Conservation (phyloP, 164 flowering plant genomes). For the Kingdonia uniflora region DNA sequence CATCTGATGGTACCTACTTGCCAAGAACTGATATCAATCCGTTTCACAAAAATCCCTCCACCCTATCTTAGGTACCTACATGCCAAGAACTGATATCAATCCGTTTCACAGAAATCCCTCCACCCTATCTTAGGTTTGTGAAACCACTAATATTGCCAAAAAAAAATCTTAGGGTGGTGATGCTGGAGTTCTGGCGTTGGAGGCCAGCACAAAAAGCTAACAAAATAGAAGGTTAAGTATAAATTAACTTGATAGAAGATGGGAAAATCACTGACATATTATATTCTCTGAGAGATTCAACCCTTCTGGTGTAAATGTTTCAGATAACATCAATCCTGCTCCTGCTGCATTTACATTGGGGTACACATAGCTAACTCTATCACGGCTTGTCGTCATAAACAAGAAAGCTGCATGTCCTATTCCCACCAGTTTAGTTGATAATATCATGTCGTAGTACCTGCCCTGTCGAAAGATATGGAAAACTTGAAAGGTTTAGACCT, state of each 20-base stretch:
- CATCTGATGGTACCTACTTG: slow-evolving; percentile 73
- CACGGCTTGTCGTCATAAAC: slow-evolving; percentile 72
- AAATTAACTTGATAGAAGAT: neutral
- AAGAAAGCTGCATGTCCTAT: slow-evolving; percentile 80
- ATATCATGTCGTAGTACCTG: slow-evolving; percentile 82
- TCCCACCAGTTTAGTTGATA: slow-evolving; percentile 78
- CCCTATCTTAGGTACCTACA: neutral
- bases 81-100: no score
- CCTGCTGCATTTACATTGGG: slow-evolving; percentile 94
- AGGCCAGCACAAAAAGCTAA: no score
- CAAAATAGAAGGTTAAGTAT: no score
- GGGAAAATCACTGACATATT: slow-evolving; percentile 18
- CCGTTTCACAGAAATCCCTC: no score
- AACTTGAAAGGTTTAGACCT: no score
- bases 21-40: no score
- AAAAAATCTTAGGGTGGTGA: no score
- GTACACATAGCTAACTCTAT: slow-evolving; percentile 74
- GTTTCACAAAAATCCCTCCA: neutral
- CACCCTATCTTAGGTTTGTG: no score
- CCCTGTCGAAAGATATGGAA: slow-evolving; percentile 24
- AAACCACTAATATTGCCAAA: no score
- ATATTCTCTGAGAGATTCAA: slow-evolving; percentile 61
- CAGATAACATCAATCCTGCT: slow-evolving; percentile 63
- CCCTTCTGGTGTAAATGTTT: slow-evolving; percentile 49
- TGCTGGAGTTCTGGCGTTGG: no score